These are phyloP conservation scores for Coemansia sp. DNA, from an alignment of 192 early-diverging fungal genomes.

Conservation along the genomic window DNA sequence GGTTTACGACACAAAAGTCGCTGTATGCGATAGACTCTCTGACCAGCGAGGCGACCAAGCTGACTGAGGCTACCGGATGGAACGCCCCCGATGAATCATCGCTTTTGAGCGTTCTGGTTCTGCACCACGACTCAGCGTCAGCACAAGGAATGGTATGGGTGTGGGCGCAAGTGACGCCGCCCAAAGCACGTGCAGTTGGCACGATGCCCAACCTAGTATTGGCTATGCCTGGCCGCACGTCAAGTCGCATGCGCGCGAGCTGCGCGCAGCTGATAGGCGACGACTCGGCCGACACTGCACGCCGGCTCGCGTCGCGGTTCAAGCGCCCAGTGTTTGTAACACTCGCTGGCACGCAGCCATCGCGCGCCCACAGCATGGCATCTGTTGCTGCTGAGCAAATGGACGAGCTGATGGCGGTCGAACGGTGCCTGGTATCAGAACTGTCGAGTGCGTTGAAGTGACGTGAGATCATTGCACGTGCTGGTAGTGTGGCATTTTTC, in stretches of 20 bases:
- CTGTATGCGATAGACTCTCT: slow-evolving; percentile 35
- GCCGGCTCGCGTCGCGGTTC: slow-evolving; percentile 38
- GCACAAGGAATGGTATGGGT: slow-evolving; percentile 43
- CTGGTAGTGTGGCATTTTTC: background rate
- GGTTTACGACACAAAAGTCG: slow-evolving; percentile 32
- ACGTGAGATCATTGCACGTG: background rate
- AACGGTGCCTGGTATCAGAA: slow-evolving; percentile 39
- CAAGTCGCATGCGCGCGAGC: slow-evolving; percentile 20
- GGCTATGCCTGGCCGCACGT: slow-evolving; percentile 31
- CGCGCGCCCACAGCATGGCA: slow-evolving; percentile 6
- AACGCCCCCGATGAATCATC: slow-evolving; percentile 20
- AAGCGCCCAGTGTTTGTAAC: slow-evolving; percentile 43
- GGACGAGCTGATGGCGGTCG: slow-evolving; percentile 34
- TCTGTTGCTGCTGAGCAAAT: slow-evolving; percentile 22
- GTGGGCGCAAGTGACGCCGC: slow-evolving; percentile 44
- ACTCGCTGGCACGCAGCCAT: slow-evolving; percentile 1
- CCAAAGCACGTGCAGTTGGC: background rate
- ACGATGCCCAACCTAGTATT: slow-evolving; percentile 40
- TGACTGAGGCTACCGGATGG: slow-evolving; percentile 5
- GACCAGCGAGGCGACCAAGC: slow-evolving; percentile 10
- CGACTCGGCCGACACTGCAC: slow-evolving; percentile 37
- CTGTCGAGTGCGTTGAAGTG: slow-evolving; percentile 16
- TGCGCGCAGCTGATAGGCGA: slow-evolving; percentile 43
- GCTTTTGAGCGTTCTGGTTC: slow-evolving; percentile 35
- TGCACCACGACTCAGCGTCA: slow-evolving; percentile 20